Conservation (phyloP, 768 basidiomycete species). For the Tylopilus vinaceipallidus region DNA sequence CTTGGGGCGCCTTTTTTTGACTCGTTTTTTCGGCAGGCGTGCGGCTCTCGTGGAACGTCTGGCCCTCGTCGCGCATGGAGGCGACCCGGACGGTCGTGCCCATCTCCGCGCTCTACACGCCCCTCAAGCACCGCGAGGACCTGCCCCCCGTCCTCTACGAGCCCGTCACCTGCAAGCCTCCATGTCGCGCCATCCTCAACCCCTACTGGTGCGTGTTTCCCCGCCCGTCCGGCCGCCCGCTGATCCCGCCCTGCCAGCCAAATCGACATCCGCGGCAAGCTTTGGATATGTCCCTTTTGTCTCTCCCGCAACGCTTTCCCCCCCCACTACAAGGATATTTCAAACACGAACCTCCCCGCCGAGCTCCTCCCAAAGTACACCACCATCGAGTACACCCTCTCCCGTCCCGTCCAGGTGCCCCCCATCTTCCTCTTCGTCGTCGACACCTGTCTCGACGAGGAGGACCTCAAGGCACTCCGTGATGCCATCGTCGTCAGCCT, state of each 20-base stretch:
- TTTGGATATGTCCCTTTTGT: slow-evolving; percentile 99
- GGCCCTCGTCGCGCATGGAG: slow-evolving; percentile 97
- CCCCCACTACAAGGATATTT: slow-evolving; percentile 98
- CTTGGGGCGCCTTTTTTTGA: neutral
- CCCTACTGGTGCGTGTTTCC: slow-evolving; percentile 79
- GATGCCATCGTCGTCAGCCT: slow-evolving; percentile 95
- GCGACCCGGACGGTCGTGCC: slow-evolving; percentile 97
- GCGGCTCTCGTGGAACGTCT: slow-evolving; percentile 97
- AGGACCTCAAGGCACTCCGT: slow-evolving; percentile 92
- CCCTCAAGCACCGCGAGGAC: slow-evolving; percentile 90
- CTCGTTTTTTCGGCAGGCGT: slow-evolving; percentile 60
- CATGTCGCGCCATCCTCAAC: slow-evolving; percentile 96
- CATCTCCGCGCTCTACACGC: slow-evolving; percentile 96
- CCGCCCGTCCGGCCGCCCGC: neutral
- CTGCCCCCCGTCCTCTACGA: slow-evolving; percentile 96
- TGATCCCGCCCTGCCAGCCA: slow-evolving; percentile 54
- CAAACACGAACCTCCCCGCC: slow-evolving; percentile 92
- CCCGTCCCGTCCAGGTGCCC: slow-evolving; percentile 86
- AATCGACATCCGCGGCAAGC: slow-evolving; percentile 96
- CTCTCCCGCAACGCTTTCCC: slow-evolving; percentile 96
- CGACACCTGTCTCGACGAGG: slow-evolving; percentile 94
- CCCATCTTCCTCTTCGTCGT: slow-evolving; percentile 97
- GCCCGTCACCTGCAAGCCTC: slow-evolving; percentile 97
- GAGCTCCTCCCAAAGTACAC: slow-evolving; percentile 98
- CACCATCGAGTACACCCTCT: slow-evolving; percentile 98